phyloP scores from a whole-genome alignment of 2,329 filamentous ascomycete genomes.

The Botrytis porri region DNA sequence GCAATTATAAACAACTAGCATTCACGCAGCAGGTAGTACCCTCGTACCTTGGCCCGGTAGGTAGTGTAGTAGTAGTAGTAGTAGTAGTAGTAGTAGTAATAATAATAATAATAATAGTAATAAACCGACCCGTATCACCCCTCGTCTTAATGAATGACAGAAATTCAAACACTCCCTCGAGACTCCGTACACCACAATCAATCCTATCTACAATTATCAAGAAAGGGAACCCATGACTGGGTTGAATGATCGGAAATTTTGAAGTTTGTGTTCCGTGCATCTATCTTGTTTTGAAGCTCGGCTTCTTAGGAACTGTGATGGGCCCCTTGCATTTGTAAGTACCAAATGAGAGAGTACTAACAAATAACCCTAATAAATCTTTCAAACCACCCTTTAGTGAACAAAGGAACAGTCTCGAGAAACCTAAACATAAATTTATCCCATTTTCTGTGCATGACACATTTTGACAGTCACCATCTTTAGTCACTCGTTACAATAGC shows the following conservation, averaged over 20 bases:
- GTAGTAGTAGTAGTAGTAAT: too few relatives aligned
- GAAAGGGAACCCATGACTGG: conserved; percentile 7
- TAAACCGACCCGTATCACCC: too few relatives aligned
- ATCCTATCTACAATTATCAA: neutral
- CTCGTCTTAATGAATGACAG: neutral
- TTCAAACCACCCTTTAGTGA: neutral
- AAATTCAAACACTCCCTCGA: too few relatives aligned
- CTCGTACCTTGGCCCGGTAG: neutral
- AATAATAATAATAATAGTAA: too few relatives aligned
- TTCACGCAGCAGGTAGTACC: neutral
- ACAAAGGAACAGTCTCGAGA: neutral
- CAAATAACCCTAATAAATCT: neutral
- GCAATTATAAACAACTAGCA: neutral
- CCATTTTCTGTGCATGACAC: neutral
- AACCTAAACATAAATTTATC: neutral
- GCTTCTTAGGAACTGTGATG: neutral
- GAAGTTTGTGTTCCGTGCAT: neutral
- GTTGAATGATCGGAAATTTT: conserved; percentile 14
- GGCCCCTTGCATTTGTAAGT: neutral
- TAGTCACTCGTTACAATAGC: neutral
- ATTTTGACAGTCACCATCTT: neutral
- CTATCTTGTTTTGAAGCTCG: neutral
- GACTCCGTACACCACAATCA: too few relatives aligned
- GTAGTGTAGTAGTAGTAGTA: too few relatives aligned
- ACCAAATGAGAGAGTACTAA: neutral